These are phyloP conservation scores for Drosera spatulata DNA, from an alignment of 179 eudicot species.

Conservation along the genomic window DNA sequence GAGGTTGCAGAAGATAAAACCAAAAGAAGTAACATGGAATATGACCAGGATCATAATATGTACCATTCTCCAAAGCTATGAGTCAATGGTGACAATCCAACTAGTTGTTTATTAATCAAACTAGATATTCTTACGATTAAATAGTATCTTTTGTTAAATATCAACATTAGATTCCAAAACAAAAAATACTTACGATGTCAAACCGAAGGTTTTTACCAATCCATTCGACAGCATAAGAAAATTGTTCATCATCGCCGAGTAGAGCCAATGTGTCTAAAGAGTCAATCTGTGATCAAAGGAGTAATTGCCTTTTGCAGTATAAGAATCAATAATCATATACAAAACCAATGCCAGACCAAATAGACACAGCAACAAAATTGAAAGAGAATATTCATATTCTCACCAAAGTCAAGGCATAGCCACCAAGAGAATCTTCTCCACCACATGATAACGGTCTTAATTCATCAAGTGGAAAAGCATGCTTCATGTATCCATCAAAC, in stretches of 20 bases:
- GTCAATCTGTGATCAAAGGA: slow-evolving; percentile 51
- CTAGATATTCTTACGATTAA: too few species aligned
- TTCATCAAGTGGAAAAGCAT: slow-evolving; percentile 97
- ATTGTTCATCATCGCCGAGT: slow-evolving; percentile 77
- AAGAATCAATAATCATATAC: background rate
- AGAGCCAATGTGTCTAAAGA: slow-evolving; percentile 92
- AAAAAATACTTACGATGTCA: slow-evolving; percentile 77
- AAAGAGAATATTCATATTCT: slow-evolving; percentile 7
- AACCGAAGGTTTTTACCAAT: slow-evolving; percentile 88
- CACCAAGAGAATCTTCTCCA: slow-evolving; percentile 98
- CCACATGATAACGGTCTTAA: slow-evolving; percentile 79
- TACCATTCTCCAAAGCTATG: too few species aligned
- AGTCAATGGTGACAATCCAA: background rate
- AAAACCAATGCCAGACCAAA: too few species aligned
- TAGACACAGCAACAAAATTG: background rate
- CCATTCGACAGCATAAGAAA: slow-evolving; percentile 90
- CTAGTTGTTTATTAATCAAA: too few species aligned
- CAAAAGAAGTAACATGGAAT: too few species aligned
- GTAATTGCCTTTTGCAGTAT: background rate
- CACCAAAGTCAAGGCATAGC: slow-evolving; percentile 95
- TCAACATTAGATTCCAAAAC: too few species aligned
- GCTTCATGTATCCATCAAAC: slow-evolving; percentile 86
- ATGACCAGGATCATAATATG: too few species aligned
- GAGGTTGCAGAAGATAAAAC: background rate
- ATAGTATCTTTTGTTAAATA: too few species aligned